phyloP scores from a whole-genome alignment of 2,329 filamentous ascomycete genomes.

The Clonostachys rosea region DNA sequence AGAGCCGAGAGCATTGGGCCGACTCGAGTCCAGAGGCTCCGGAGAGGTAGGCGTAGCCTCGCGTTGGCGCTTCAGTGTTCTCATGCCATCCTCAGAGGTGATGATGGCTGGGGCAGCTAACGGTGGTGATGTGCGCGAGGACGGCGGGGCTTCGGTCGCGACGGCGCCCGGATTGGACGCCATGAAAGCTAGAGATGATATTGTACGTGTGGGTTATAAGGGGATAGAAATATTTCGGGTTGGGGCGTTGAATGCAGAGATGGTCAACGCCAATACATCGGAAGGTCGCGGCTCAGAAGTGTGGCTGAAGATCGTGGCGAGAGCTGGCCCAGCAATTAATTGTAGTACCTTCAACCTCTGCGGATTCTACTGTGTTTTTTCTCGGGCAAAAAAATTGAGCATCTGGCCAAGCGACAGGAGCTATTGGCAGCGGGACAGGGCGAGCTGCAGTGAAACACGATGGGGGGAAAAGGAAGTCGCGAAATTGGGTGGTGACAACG shows the following conservation, averaged over 20 bases:
- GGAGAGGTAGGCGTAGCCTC: conserved; percentile 39
- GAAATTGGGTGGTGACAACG: no score
- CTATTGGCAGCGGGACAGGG: no score
- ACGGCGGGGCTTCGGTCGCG: conserved; percentile 44
- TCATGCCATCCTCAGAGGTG: conserved; percentile 33
- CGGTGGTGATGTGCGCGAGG: conserved; percentile 24
- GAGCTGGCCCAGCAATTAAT: conserved; percentile 17
- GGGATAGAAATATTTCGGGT: not conserved
- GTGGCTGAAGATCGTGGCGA: conserved; percentile 40
- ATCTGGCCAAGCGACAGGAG: no score
- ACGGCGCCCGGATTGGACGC: conserved; percentile 48
- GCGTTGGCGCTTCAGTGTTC: conserved; percentile 37
- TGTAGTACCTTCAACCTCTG: no score
- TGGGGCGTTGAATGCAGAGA: not conserved
- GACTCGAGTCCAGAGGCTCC: conserved; percentile 16
- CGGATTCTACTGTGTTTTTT: no score
- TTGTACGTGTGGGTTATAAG: not conserved
- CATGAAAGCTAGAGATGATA: conserved; percentile 29
- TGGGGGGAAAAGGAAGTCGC: no score
- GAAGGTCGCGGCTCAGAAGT: conserved; percentile 26
- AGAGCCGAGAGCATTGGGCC: conserved; percentile 29
- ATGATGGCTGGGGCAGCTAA: conserved; percentile 19
- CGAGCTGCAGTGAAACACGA: no score
- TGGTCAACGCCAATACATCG: conserved; percentile 24
- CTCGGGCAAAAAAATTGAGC: no score